Evolutionary conservation across 257 asterid genomes (phyloP), one percentile per base, ranked within the genome.

Genomic region (Orobanche coerulescens): DNA sequence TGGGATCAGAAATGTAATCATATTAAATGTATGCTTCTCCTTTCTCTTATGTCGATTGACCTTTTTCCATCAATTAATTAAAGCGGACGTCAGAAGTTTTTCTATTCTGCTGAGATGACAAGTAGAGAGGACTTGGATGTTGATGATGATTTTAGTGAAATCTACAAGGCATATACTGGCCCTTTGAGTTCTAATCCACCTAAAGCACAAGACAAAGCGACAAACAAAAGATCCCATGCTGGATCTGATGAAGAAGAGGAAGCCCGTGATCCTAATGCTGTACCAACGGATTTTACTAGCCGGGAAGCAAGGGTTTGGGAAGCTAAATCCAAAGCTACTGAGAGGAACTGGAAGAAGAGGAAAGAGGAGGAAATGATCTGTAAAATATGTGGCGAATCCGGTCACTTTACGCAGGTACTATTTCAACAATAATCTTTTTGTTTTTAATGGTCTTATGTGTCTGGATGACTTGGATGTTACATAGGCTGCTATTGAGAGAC

Each of bases 241-340:
- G 94, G 84, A 49, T 85, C 94, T 6, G 98, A 93, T 50, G 97
- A 89, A 74, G 98, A 93, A 67, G 89, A 82, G 63, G 92, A 81
- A 64, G 47, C 75, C 33, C 87, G 75, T 43, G 98, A 93, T 60
- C 97, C 96, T 25, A 84, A 93, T 84, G 98, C 97, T 58, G 95
- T 93, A 39, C 98, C 98, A 4, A 93, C 98, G 11, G 98, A 93
- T 85, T 93, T 93, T 73, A 93, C 98, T 58, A 93, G 98, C 76
- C 81, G 98, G 58, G 98, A 93, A 77, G 98, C 98, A 65, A 93
- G 89, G 79, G 90, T 93, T 49, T 93, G 98, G 98, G 98, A 86
- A 72, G 98, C 98, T 64, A 93, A 93, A 81, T 89, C 97, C 26
- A 93, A 93, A 79, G 98, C 98, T 66, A 93, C 97, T 13, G 97